These are phyloP conservation scores for Diaporthe capsici DNA, from an alignment of 2,329 filamentous ascomycete species.

Conservation along the genomic window DNA sequence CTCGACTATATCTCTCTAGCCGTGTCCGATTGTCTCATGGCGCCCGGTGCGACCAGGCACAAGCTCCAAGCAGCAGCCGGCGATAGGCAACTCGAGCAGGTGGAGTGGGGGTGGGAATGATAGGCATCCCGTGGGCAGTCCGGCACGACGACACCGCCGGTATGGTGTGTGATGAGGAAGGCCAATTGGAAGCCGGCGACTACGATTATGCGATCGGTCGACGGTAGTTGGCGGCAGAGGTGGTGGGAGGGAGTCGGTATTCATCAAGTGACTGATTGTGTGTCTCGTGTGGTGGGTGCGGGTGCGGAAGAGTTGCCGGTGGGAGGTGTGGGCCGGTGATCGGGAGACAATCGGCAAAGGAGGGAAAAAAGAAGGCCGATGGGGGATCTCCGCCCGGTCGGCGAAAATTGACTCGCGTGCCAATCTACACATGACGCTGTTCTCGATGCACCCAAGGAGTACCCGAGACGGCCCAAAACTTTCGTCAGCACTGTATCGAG, in stretches of 20 bases:
- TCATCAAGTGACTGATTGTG: slow-evolving; percentile 3
- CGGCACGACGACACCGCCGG: not conserved
- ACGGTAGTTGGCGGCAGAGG: not conserved
- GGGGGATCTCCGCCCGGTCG: not conserved
- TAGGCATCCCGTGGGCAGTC: slow-evolving; percentile 13
- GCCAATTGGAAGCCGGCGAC: slow-evolving; percentile 31
- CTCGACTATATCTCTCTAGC: not conserved
- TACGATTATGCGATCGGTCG: slow-evolving; percentile 23
- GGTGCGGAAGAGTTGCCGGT: slow-evolving; percentile 19
- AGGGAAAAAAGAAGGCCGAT: not conserved
- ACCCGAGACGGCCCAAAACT: not conserved
- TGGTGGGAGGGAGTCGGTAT: not conserved
- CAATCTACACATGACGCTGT: slow-evolving; percentile 11
- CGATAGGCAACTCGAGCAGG: slow-evolving; percentile 26
- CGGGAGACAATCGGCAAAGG: slow-evolving; percentile 27
- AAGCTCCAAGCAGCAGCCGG: not conserved
- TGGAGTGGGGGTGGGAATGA: slow-evolving; percentile 19
- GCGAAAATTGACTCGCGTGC: slow-evolving; percentile 26
- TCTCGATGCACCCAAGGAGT: not conserved
- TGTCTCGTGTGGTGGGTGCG: not conserved
- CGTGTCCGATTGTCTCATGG: not conserved
- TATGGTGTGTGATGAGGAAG: not conserved
- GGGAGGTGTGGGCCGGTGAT: slow-evolving; percentile 6
- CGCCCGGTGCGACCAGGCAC: not conserved
- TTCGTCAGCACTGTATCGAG: not conserved